These are phyloP conservation scores for Eutrema heterophyllum DNA, from an alignment of 345 rosid species.

Conservation along the genomic window DNA sequence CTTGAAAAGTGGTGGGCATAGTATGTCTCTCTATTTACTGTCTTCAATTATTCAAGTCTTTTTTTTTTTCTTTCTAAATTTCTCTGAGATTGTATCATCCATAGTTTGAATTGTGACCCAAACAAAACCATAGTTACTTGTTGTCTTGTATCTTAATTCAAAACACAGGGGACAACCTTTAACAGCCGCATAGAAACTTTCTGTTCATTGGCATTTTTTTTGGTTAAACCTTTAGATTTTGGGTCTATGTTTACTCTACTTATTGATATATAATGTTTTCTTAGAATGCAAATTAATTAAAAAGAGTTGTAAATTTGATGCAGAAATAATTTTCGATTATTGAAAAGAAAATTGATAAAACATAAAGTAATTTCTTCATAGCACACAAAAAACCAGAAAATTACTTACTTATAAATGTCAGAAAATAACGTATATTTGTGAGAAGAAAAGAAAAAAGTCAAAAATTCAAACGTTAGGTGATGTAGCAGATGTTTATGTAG, in stretches of 20 bases:
- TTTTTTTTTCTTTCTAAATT: neutral
- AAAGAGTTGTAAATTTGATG: neutral
- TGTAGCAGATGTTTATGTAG: constrained; percentile 8
- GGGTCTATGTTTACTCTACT: neutral
- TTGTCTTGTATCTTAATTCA: neutral
- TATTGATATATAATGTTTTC: neutral
- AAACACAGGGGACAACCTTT: neutral
- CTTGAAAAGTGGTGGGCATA: constrained; percentile 22
- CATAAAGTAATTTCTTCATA: neutral
- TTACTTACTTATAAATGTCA: neutral
- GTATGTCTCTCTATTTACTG: constrained; percentile 27
- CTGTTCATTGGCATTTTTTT: neutral
- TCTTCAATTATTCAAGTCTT: constrained; percentile 24
- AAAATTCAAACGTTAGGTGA: neutral
- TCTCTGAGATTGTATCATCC: constrained; percentile 4
- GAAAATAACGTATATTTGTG: neutral
- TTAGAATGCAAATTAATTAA: neutral
- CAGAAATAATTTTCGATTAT: neutral
- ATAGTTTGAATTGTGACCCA: neutral
- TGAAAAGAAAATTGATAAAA: neutral
- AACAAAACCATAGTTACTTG: neutral
- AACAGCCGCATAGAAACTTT: neutral
- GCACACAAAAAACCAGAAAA: neutral
- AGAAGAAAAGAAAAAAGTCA: neutral
- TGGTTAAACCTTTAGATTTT: no score